A percentile compares a stretch with the other conserved stretches of the same genome.
Conservation (phyloP, 495 filamentous ascomycete genomes). For the Xylaria cubensis region DNA sequence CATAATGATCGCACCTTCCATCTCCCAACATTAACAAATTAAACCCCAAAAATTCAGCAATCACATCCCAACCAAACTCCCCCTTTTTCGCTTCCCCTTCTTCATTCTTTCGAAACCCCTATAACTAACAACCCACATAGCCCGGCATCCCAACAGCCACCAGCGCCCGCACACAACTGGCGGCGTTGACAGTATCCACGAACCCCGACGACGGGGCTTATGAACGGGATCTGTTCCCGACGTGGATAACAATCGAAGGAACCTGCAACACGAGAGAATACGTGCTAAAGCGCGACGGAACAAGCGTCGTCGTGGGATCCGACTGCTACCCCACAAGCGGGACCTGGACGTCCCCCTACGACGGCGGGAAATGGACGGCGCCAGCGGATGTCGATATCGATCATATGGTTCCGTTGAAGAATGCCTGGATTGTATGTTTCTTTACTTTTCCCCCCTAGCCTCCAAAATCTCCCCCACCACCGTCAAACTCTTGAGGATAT, state of each 20-base stretch:
- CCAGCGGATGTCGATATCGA: conserved; percentile 76
- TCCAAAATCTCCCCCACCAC: too few relatives aligned
- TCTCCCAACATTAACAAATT: conserved; percentile 22
- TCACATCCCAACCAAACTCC: background rate
- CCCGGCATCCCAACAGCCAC: conserved; percentile 66
- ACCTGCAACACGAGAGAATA: conserved; percentile 67
- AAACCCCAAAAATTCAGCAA: conserved; percentile 33
- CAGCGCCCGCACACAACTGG: conserved; percentile 61
- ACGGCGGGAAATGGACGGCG: conserved; percentile 71
- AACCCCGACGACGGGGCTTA: conserved; percentile 62
- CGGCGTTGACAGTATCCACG: conserved; percentile 59
- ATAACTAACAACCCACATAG: conserved; percentile 27
- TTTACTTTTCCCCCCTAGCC: too few relatives aligned
- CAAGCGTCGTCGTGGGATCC: conserved; percentile 54
- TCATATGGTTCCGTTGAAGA: conserved; percentile 75
- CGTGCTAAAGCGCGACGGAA: conserved; percentile 73
- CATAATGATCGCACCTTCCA: background rate
- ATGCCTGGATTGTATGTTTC: conserved; percentile 70
- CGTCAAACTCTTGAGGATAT: too few relatives aligned
- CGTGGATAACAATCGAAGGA: conserved; percentile 69
- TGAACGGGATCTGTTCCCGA: conserved; percentile 67
- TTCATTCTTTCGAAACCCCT: background rate
- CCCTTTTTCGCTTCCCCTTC: conserved; percentile 23
- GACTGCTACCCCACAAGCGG: conserved; percentile 66
- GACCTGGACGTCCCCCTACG: conserved; percentile 69